phyloP scores from a whole-genome alignment of 1,139 yeast species.

The Scheffersomyces cryptocercus region DNA sequence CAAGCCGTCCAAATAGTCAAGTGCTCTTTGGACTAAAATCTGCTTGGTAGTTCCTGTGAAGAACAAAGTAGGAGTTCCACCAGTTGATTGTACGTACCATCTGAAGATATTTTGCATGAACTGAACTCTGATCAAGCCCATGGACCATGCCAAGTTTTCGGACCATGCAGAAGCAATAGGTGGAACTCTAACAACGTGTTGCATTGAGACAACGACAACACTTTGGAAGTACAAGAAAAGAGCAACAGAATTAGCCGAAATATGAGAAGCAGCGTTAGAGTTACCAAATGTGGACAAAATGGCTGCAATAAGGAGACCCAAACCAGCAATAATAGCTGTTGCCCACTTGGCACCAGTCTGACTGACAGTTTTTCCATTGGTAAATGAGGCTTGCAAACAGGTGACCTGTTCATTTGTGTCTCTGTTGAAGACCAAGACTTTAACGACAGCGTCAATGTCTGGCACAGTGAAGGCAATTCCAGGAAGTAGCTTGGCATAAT shows the following conservation, averaged over 20 bases:
- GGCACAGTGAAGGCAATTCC: conserved; percentile 76
- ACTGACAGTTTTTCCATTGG: conserved; percentile 73
- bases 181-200: conserved; percentile 70
- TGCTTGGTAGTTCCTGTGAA: conserved; percentile 58
- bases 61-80: conserved; percentile 68
- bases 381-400: conserved; percentile 68
- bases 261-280: conserved; percentile 76
- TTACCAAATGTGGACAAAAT: conserved; percentile 71
- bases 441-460: conserved; percentile 73
- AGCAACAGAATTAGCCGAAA: conserved; percentile 74
- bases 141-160: conserved; percentile 81
- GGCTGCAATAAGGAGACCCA: conserved; percentile 72
- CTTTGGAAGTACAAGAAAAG: conserved; percentile 76
- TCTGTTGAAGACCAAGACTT: conserved; percentile 44
- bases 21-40: conserved; percentile 68
- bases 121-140: conserved; percentile 68
- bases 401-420: conserved; percentile 49
- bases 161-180: conserved; percentile 84
- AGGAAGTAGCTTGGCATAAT: conserved; percentile 56
- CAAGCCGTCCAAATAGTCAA: conserved; percentile 24
- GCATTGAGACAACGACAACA: conserved; percentile 72
- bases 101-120: conserved; percentile 79
- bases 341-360: conserved; percentile 84
- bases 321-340: conserved; percentile 76
- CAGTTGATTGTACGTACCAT: conserved; percentile 81